These are phyloP conservation scores for Sugiyamaella paludigena DNA, from an alignment of 1,139 yeast species.

Conservation along the genomic window DNA sequence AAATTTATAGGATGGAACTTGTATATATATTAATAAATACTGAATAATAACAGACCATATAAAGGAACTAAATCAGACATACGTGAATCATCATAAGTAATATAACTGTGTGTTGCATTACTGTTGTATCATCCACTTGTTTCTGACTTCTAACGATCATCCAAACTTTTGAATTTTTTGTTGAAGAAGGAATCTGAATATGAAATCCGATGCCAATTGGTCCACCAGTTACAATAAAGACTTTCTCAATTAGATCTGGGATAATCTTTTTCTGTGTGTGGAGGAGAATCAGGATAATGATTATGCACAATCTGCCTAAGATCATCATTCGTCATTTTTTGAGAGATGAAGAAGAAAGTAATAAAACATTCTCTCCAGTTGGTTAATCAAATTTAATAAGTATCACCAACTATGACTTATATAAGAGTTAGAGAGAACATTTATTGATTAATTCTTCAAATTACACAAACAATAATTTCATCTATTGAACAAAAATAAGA, in stretches of 20 bases:
- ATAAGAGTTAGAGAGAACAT: not conserved
- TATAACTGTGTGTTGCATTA: too few relatives aligned
- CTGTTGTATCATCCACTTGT: too few relatives aligned
- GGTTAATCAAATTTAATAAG: not conserved
- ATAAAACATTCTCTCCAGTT: too few relatives aligned
- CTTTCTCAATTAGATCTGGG: slow-evolving; percentile 46
- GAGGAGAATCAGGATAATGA: slow-evolving; percentile 27
- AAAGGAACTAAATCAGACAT: too few relatives aligned
- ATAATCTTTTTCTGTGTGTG: slow-evolving; percentile 40
- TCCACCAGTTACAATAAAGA: slow-evolving; percentile 48
- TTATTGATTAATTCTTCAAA: not conserved
- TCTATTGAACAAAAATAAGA: slow-evolving; percentile 2
- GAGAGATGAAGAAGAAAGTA: too few relatives aligned
- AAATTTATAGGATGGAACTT: too few relatives aligned
- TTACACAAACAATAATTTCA: not conserved
- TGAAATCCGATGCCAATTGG: slow-evolving; percentile 50
- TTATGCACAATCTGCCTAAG: slow-evolving; percentile 9
- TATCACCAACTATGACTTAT: not conserved
- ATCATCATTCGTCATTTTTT: slow-evolving; percentile 12
- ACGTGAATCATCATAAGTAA: too few relatives aligned
- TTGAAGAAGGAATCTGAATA: slow-evolving; percentile 41
- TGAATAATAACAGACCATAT: too few relatives aligned
- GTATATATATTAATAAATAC: too few relatives aligned
- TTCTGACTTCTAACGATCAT: slow-evolving; percentile 43
- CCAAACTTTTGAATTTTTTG: slow-evolving; percentile 47